Evolutionary conservation across 2,329 filamentous ascomycete species (phyloP).

Genomic region (Ascochyta clinopodiicola): DNA sequence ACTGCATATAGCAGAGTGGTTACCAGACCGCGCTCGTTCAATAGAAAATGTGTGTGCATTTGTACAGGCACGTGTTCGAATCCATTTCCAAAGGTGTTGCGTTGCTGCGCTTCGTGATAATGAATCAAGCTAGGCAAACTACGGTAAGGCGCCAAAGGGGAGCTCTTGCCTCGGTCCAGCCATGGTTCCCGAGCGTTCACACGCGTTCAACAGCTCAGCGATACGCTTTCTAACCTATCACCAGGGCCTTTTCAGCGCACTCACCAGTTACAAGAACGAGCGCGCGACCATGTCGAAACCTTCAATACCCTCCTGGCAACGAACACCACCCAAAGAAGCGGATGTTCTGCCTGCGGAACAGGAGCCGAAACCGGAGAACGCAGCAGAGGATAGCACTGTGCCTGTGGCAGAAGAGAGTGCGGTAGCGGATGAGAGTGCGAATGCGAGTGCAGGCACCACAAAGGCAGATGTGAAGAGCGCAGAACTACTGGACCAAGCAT

Average conservation of each 20-base stretch:
- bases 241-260: not conserved
- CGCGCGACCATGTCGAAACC: slow-evolving; percentile 29
- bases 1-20: no score
- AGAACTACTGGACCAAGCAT: slow-evolving; percentile 68
- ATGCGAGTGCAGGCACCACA: slow-evolving; percentile 17
- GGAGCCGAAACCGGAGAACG: slow-evolving; percentile 20
- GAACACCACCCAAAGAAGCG: slow-evolving; percentile 21
- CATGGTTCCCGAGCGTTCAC: slow-evolving; percentile 24
- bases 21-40: no score
- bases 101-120: not conserved
- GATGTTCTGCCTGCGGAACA: slow-evolving; percentile 18
- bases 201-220: slow-evolving; percentile 9
- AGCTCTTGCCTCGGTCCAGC: slow-evolving; percentile 30
- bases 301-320: slow-evolving; percentile 47
- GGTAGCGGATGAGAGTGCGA: no score
- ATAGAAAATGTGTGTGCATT: no score
- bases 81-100: not conserved
- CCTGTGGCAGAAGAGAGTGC: slow-evolving; percentile 21
- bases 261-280: not conserved
- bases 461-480: slow-evolving; percentile 6
- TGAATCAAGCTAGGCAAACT: not conserved
- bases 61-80: not conserved
- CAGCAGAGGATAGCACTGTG: slow-evolving; percentile 17
- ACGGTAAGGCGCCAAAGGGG: not conserved
- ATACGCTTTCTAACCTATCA: not conserved